Conservation (phyloP, 176 grass and related monocot species). For the Thinopyrum elongatum region DNA sequence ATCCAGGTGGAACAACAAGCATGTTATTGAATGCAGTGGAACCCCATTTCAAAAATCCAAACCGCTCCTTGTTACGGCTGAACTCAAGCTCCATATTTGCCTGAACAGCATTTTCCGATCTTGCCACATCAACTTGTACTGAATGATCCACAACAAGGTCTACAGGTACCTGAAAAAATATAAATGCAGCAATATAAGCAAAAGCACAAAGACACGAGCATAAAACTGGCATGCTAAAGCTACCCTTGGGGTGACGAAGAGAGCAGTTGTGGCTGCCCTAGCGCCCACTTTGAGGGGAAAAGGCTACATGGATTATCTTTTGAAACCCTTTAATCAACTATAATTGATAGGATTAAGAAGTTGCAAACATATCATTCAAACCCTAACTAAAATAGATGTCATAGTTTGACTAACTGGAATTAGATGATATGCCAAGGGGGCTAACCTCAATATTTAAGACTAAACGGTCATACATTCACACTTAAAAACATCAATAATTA, state of each 20-base stretch:
- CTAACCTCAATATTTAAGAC: background rate
- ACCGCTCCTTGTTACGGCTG: constrained; percentile 86
- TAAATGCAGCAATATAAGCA: constrained; percentile 6
- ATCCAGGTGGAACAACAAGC: constrained; percentile 99
- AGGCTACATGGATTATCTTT: background rate
- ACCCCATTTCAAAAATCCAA: constrained; percentile 96
- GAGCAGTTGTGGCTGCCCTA: background rate
- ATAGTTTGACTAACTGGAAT: background rate
- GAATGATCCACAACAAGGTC: constrained; percentile 99
- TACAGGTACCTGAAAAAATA: constrained; percentile 74
- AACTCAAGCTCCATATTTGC: constrained; percentile 92
- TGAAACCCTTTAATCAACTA: background rate
- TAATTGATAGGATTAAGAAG: background rate
- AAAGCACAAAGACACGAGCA: background rate
- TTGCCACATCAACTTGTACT: constrained; percentile 95
- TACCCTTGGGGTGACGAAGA: background rate
- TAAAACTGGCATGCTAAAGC: background rate
- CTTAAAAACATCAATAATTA: background rate
- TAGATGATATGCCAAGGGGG: background rate
- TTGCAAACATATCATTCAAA: background rate
- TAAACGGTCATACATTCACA: background rate
- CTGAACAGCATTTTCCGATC: constrained; percentile 82
- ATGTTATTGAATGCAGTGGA: constrained; percentile 94
- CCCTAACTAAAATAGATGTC: background rate
- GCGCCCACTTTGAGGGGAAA: background rate